Conservation (phyloP, 2,329 filamentous ascomycete species). For the Nigrograna mackinnonii region DNA sequence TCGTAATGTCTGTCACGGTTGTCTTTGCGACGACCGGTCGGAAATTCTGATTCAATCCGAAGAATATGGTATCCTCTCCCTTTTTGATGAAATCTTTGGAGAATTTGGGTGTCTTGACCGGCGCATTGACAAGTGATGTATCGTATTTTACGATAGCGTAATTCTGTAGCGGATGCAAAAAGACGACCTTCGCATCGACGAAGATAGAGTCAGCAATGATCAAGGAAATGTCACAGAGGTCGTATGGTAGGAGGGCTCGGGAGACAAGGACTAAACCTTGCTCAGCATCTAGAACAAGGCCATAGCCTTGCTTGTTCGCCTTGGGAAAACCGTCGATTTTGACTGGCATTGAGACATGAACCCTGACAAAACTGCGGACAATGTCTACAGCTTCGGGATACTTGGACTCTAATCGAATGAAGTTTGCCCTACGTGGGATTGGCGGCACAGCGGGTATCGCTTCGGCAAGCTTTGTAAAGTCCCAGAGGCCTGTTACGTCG, state of each 20-base stretch:
- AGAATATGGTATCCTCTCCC: slow-evolving; percentile 91
- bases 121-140: slow-evolving; percentile 87
- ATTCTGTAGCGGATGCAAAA: slow-evolving; percentile 95
- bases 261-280: slow-evolving; percentile 95
- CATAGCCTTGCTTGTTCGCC: slow-evolving; percentile 92
- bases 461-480: slow-evolving; percentile 84
- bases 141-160: slow-evolving; percentile 97
- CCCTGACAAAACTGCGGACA: slow-evolving; percentile 91
- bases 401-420: slow-evolving; percentile 86
- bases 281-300: slow-evolving; percentile 94
- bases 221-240: slow-evolving; percentile 93
- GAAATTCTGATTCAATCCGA: slow-evolving; percentile 97
- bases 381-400: slow-evolving; percentile 91
- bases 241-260: slow-evolving; percentile 90
- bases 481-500: slow-evolving; percentile 88
- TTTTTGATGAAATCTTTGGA: slow-evolving; percentile 84
- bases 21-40: slow-evolving; percentile 93
- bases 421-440: slow-evolving; percentile 78
- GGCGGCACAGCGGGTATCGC: slow-evolving; percentile 75
- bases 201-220: slow-evolving; percentile 97
- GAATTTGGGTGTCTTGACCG: slow-evolving; percentile 85
- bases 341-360: slow-evolving; percentile 89
- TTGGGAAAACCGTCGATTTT: slow-evolving; percentile 98
- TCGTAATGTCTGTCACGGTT: slow-evolving; percentile 94
- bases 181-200: slow-evolving; percentile 90